Evolutionary conservation across 108 stramenopile species (phyloP), one percentile per base, ranked within the genome.

Genomic region (Schizochytrium sp.): DNA sequence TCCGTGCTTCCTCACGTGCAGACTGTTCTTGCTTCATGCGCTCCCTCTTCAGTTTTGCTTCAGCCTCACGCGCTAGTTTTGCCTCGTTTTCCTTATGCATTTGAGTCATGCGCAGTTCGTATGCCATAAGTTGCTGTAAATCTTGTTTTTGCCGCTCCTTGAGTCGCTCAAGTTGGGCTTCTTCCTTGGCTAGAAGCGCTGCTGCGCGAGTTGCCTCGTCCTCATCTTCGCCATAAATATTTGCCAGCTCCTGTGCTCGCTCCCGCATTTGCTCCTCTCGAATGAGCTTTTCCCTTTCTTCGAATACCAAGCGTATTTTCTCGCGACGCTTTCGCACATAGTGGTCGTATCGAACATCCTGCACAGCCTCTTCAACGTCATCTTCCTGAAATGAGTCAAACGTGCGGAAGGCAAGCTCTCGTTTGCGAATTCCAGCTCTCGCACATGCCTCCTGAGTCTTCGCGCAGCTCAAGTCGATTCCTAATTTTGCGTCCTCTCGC

Each of bases 131-230:
- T 15, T 69, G 64, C 28, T 69, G 64, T 38, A 69, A 44, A 44
- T 69, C 64, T 44, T 69, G 64, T 44, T 69, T 69, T 69, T 69
- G 64, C 64, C 64, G 64, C 64, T 69, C 64, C 28, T 69, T 69
- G 64, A 69, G 64, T 44, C 64, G 7, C 15, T 69, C 64, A 44
- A 69, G 64, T 44, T 69, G 64, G 12, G 64, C 64, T 13, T 69
- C 42, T 44, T 69, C 64, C 44, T 69, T 69, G 8, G 8, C 42
- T 38, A 69, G 64, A 38, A 69, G 28, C 42, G 3, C 64, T 13
- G 64, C 3, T 8, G 40, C 3, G 42, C 3, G 7, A 8, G 28
- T 44, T 8, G 40, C 64, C 0, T 38, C 64, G 64, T 69, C 64
- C 44, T 69, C 0, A 7, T 69, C 64, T 7, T 15, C 15, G 64